A percentile compares a stretch with the other conserved stretches of the same genome.
Evolutionary conservation across 2,329 filamentous ascomycete species (phyloP).

Genomic region (Ceratocystiopsis minuta): DNA sequence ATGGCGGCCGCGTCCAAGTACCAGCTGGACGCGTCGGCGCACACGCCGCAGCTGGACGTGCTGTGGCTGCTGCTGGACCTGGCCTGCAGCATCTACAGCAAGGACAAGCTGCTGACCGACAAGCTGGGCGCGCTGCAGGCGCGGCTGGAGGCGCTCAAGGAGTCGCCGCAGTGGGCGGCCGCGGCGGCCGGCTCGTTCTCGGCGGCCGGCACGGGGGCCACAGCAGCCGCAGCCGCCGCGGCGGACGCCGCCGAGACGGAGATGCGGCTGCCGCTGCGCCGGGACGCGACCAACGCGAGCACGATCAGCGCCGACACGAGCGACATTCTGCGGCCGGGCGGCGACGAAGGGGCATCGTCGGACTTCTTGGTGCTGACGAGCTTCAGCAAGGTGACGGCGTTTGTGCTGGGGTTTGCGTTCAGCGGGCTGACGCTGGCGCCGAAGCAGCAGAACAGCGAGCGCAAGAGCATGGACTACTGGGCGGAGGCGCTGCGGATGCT

Average conservation of each 20-base stretch:
- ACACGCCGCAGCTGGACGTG: slow-evolving; percentile 47
- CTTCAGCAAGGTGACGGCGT: slow-evolving; percentile 40
- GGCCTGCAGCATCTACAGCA: slow-evolving; percentile 47
- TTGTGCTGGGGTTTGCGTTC: slow-evolving; percentile 36
- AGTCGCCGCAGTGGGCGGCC: slow-evolving; percentile 24
- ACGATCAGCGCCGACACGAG: slow-evolving; percentile 40
- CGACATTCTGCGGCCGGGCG: slow-evolving; percentile 32
- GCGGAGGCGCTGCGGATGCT: slow-evolving; percentile 19
- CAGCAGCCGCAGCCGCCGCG: slow-evolving; percentile 10
- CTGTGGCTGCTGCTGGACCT: slow-evolving; percentile 52
- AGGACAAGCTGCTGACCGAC: slow-evolving; percentile 33
- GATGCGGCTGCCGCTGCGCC: slow-evolving; percentile 37
- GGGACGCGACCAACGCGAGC: slow-evolving; percentile 26
- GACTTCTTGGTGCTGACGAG: slow-evolving; percentile 44
- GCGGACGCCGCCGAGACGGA: slow-evolving; percentile 22
- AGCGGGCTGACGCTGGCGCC: slow-evolving; percentile 30
- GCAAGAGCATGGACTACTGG: slow-evolving; percentile 21
- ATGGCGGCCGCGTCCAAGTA: slow-evolving; percentile 57
- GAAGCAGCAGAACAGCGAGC: slow-evolving; percentile 18
- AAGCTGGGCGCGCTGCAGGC: slow-evolving; percentile 47
- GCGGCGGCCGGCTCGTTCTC: no score
- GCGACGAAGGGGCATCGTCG: slow-evolving; percentile 14
- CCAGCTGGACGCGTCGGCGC: slow-evolving; percentile 45
- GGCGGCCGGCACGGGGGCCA: slow-evolving; percentile 16
- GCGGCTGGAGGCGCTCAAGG: slow-evolving; percentile 38